Base-by-base conservation (phyloP, 2,329 filamentous ascomycete genomes). In the Lachnellula willkommii region DNA sequence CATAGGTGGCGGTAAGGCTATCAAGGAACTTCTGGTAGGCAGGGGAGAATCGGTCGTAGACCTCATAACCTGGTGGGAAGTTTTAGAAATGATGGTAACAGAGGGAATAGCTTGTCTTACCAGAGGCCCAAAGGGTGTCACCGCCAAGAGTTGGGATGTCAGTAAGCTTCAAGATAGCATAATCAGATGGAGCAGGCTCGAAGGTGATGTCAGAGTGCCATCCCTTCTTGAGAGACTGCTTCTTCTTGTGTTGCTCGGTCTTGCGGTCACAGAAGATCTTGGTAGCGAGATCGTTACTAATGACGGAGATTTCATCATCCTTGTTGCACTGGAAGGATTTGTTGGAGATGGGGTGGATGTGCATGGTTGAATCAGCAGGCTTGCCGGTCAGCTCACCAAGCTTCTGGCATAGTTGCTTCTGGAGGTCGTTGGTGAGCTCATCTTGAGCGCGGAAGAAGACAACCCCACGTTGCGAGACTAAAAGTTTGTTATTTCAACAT, bases 11-110 rank as follows among this genome's bases (percentile, higher is more conserved):
- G 0, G 81, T 85, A 14, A 86, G 69, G 0, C 71, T 69, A 55
- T 87, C 82, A 32, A 86, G 74, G 68, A 86, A 85, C 32, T 71
- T 71, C 56, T 80, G 80, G 52, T 80, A 79, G 0, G 79, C 72
- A 2, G 73, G 71, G 4, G 79, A 83, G 56, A 88, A 74, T 28
- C 82, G 78, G 64, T 88, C 84, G 63, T 85, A 88, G 12, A 86
- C 70, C 62, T 87, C 83, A 65, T 87, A 87, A 0, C 82, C 42
- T 45, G 12, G 15, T 20, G 42, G 20, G 12, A 5, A 45, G 20
- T 2, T 5, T 45, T 22, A 45, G 42, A 9, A 45, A 24, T 20
- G 20, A 48, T 9, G 35, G 20, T 20, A 14, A 17, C 83, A 0
- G 81, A 75, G 50, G 50, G 77, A 32, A 12, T 9, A 4, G 28